phyloP scores from a whole-genome alignment of 1,284 basidiomycete genomes.

The Ceratobasidium sp. region DNA sequence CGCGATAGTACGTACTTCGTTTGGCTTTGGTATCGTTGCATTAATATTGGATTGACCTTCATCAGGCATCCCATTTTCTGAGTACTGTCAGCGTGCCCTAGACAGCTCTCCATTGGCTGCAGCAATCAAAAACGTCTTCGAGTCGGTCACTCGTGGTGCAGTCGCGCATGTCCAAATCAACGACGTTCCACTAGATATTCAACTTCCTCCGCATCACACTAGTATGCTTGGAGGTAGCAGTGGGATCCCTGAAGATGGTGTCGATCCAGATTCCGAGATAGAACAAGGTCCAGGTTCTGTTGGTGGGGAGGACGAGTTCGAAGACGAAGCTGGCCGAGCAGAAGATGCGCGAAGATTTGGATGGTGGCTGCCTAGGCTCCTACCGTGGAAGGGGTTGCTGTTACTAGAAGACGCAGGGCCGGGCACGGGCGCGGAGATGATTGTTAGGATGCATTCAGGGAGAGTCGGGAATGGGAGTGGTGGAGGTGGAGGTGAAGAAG shows the following conservation, averaged over 20 bases:
- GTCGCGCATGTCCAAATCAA: slow-evolving; percentile 81
- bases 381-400: slow-evolving; percentile 45
- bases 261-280: slow-evolving; percentile 55
- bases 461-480: slow-evolving; percentile 46
- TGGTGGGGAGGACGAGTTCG: slow-evolving; percentile 64
- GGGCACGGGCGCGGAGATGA: slow-evolving; percentile 31
- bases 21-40: slow-evolving; percentile 28
- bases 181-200: slow-evolving; percentile 79
- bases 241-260: slow-evolving; percentile 63
- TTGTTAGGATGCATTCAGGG: slow-evolving; percentile 31
- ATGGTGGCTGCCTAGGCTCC: slow-evolving; percentile 44
- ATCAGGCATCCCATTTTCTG: slow-evolving; percentile 66
- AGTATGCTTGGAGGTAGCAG: slow-evolving; percentile 62
- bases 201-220: slow-evolving; percentile 82
- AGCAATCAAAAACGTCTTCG: slow-evolving; percentile 78
- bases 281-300: slow-evolving; percentile 49
- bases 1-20: slow-evolving; percentile 62
- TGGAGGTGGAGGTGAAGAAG: slow-evolving; percentile 43
- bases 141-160: slow-evolving; percentile 74
- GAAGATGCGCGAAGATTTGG: slow-evolving; percentile 43
- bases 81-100: slow-evolving; percentile 69
- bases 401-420: slow-evolving; percentile 36
- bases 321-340: slow-evolving; percentile 54
- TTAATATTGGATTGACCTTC: not conserved
- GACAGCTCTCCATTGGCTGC: slow-evolving; percentile 74